phyloP scores from a whole-genome alignment of 2,329 filamentous ascomycete species.

The Saccharata proteae region DNA sequence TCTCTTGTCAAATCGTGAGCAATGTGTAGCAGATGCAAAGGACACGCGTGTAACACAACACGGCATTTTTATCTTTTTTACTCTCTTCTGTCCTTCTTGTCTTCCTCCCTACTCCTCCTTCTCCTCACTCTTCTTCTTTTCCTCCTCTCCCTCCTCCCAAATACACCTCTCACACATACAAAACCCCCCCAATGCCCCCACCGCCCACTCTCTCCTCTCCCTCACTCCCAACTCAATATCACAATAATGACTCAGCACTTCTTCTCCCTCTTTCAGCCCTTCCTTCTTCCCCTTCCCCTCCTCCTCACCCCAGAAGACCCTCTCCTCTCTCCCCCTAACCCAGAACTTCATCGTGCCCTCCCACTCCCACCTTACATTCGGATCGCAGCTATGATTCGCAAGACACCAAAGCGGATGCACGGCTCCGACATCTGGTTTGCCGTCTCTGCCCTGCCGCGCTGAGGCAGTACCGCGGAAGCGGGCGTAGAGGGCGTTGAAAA shows the following conservation, averaged over 20 bases:
- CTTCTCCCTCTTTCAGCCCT: slow-evolving; percentile 59
- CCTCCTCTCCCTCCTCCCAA: slow-evolving; percentile 55
- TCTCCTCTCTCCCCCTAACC: slow-evolving; percentile 39
- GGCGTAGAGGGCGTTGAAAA: slow-evolving; percentile 82
- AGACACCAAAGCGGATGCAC: slow-evolving; percentile 95
- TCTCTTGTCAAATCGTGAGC: too few relatives aligned
- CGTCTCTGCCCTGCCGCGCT: slow-evolving; percentile 57
- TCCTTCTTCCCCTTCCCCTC: slow-evolving; percentile 13
- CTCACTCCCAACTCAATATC: slow-evolving; percentile 68
- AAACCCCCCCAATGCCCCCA: slow-evolving; percentile 73
- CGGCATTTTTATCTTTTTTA: too few relatives aligned
- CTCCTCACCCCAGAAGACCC: slow-evolving; percentile 38
- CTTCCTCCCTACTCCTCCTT: too few relatives aligned
- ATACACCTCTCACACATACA: slow-evolving; percentile 79
- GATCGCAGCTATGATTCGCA: slow-evolving; percentile 91
- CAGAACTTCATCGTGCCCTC: slow-evolving; percentile 63
- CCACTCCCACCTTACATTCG: slow-evolving; percentile 94
- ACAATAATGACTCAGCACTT: slow-evolving; percentile 90
- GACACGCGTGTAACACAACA: too few relatives aligned
- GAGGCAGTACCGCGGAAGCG: slow-evolving; percentile 92
- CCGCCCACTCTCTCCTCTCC: slow-evolving; percentile 77
- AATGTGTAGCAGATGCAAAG: too few relatives aligned
- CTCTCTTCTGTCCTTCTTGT: too few relatives aligned
- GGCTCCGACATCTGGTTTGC: slow-evolving; percentile 79
- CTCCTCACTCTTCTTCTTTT: too few relatives aligned